phyloP scores from a whole-genome alignment of 352 stramenopile genomes.

The Elongisporangium anandrum region DNA sequence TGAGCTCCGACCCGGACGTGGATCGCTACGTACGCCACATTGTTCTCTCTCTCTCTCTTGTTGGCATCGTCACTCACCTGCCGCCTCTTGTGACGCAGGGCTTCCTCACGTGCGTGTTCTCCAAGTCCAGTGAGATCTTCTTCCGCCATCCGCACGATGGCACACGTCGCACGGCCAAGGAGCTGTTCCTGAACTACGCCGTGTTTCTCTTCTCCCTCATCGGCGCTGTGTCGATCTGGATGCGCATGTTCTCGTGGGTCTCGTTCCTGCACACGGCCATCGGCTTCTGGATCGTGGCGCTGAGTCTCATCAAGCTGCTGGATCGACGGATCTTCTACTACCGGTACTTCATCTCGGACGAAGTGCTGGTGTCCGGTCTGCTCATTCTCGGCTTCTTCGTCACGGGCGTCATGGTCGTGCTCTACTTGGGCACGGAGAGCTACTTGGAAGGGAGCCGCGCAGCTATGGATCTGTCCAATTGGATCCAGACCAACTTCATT shows the following conservation, averaged over 20 bases:
- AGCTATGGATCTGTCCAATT: constrained; percentile 62
- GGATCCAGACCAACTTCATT: constrained; percentile 85
- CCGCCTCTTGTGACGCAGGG: constrained; percentile 22
- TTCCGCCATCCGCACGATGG: constrained; percentile 65
- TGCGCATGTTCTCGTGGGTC: constrained; percentile 79
- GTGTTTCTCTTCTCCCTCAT: constrained; percentile 85
- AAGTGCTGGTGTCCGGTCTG: constrained; percentile 76
- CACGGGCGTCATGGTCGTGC: constrained; percentile 73
- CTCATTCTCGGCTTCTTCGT: constrained; percentile 84
- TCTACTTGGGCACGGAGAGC: constrained; percentile 81
- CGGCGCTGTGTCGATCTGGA: constrained; percentile 80
- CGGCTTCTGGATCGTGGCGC: constrained; percentile 54
- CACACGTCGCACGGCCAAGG: constrained; percentile 61
- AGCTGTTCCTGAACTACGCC: constrained; percentile 85
- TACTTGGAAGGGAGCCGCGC: constrained; percentile 85
- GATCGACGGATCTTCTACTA: constrained; percentile 88
- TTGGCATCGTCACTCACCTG: not conserved
- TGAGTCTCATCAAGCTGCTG: constrained; percentile 76
- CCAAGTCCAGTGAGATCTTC: constrained; percentile 75
- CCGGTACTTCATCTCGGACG: constrained; percentile 85
- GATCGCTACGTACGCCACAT: constrained; percentile 48
- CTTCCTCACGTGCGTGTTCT: constrained; percentile 76
- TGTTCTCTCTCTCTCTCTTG: constrained; percentile 3
- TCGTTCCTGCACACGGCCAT: constrained; percentile 75
- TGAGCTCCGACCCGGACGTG: constrained; percentile 79